A percentile compares a stretch with the other conserved stretches of the same genome.
These are phyloP conservation scores for Trichoderma sp. DNA, from an alignment of 2,329 filamentous ascomycete species.

Conservation along the genomic window DNA sequence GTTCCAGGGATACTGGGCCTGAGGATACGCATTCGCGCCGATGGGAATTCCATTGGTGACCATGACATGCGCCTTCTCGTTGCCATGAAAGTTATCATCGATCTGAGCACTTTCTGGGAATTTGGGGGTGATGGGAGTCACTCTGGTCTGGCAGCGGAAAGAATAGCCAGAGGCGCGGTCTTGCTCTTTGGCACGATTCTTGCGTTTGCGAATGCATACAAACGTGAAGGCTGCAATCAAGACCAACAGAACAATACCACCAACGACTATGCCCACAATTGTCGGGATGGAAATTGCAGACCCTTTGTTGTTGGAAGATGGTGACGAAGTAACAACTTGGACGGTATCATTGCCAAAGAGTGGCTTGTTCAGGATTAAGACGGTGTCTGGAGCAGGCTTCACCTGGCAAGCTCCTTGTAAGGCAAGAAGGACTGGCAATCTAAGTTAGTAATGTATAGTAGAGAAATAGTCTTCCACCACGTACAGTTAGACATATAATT, in stretches of 20 bases:
- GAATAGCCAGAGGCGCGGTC: conserved; percentile 49
- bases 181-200: conserved; percentile 37
- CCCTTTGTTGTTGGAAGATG: neutral
- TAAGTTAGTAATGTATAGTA: neutral
- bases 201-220: conserved; percentile 52
- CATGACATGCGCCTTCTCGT: conserved; percentile 16
- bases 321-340: conserved; percentile 10
- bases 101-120: conserved; percentile 2
- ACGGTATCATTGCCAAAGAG: conserved; percentile 46
- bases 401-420: conserved; percentile 57
- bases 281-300: conserved; percentile 43
- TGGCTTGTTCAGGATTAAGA: conserved; percentile 50
- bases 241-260: conserved; percentile 44
- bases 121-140: conserved; percentile 4
- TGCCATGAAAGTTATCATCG: conserved; percentile 20
- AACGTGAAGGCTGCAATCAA: conserved; percentile 47
- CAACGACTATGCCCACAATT: conserved; percentile 52
- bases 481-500: conserved; percentile 56
- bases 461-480: conserved; percentile 29
- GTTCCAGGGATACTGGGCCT: conserved; percentile 8
- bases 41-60: neutral
- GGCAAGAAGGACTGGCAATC: conserved; percentile 51
- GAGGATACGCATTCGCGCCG: neutral
- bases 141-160: conserved; percentile 52
- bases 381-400: conserved; percentile 44